A percentile compares a stretch with the other conserved stretches of the same genome.
Conservation (phyloP, 345 rosid genomes). For the Eucalyptus lansdowneana region DNA sequence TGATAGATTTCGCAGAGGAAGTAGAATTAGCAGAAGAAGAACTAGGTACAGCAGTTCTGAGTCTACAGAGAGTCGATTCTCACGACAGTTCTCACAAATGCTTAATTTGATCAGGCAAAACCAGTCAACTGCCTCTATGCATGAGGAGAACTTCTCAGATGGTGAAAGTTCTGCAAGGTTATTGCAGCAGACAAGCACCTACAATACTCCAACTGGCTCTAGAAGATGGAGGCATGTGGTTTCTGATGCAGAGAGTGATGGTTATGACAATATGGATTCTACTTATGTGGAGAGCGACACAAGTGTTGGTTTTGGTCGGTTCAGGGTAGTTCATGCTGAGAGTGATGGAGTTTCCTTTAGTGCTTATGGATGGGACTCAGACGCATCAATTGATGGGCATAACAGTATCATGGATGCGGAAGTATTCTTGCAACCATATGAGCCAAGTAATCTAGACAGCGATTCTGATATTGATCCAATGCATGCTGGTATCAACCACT, state of each 20-base stretch:
- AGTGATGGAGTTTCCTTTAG: constrained; percentile 63
- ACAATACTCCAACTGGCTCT: constrained; percentile 44
- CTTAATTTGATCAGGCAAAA: constrained; percentile 38
- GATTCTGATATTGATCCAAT: constrained; percentile 93
- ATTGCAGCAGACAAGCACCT: constrained; percentile 28
- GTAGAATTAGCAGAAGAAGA: constrained; percentile 26
- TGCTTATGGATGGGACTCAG: constrained; percentile 68
- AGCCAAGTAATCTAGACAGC: constrained; percentile 40
- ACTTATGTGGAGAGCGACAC: constrained; percentile 52
- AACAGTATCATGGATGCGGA: constrained; percentile 37
- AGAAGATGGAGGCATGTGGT: constrained; percentile 48
- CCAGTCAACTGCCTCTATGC: constrained; percentile 22
- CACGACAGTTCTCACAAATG: constrained; percentile 47
- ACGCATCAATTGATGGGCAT: constrained; percentile 58
- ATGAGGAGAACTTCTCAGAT: constrained; percentile 26
- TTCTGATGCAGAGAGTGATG: constrained; percentile 79
- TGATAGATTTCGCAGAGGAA: constrained; percentile 30
- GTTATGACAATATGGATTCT: constrained; percentile 46
- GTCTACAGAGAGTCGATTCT: constrained; percentile 38
- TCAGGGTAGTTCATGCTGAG: constrained; percentile 37
- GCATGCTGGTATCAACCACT: constrained; percentile 66
- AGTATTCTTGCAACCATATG: constrained; percentile 27
- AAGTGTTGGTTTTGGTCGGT: constrained; percentile 37
- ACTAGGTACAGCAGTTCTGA: constrained; percentile 51
- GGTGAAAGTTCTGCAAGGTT: constrained; percentile 21